phyloP scores from a whole-genome alignment of 2,329 filamentous ascomycete genomes.

The Fusarium sp. region DNA sequence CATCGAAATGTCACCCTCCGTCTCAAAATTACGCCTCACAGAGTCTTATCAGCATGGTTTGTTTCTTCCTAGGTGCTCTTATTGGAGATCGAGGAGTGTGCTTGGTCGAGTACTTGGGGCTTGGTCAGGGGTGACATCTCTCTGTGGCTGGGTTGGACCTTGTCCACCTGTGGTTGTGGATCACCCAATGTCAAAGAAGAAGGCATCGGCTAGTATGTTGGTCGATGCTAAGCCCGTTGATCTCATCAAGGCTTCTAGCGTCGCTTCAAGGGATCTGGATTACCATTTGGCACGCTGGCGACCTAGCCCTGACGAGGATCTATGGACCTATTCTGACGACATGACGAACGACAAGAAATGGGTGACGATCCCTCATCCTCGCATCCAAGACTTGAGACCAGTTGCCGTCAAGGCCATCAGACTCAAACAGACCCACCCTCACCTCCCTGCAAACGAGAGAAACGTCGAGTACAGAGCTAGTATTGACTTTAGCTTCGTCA shows the following conservation, averaged over 20 bases:
- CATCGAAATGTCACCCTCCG: constrained; percentile 1
- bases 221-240: not conserved
- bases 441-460: not conserved
- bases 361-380: constrained; percentile 2
- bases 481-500: constrained; percentile 14
- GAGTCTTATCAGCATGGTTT: not conserved
- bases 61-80: not conserved
- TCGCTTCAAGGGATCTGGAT: not conserved
- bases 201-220: not conserved
- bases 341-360: constrained; percentile 5
- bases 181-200: constrained; percentile 4
- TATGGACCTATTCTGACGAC: not conserved
- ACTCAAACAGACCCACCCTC: not conserved
- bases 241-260: not conserved
- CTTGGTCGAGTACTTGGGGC: constrained; percentile 7
- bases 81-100: constrained; percentile 14
- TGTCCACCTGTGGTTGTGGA: constrained; percentile 13
- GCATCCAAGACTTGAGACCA: constrained; percentile 8
- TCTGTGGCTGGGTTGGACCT: constrained; percentile 19
- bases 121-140: constrained; percentile 1
- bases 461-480: constrained; percentile 9
- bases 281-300: not conserved
- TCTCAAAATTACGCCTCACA: not conserved
- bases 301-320: not conserved
- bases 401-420: constrained; percentile 6